These are phyloP conservation scores for Fusarium begoniae DNA, from an alignment of 2,329 filamentous ascomycete species.

Conservation along the genomic window DNA sequence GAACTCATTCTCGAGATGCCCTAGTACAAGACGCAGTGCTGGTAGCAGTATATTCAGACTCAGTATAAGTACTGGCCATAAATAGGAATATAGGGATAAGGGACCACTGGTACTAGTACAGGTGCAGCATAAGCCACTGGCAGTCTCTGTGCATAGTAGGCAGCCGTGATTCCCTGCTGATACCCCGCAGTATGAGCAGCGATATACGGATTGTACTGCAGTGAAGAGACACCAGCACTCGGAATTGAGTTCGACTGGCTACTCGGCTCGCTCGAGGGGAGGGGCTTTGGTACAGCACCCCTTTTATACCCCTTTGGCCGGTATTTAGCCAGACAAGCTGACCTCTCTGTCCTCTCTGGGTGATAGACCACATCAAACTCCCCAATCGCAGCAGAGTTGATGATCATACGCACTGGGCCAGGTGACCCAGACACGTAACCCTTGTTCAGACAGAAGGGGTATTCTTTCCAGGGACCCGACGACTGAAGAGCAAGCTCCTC, in stretches of 20 bases:
- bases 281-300: background rate
- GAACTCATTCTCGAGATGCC: background rate
- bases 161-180: background rate
- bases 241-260: background rate
- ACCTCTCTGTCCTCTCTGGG: background rate
- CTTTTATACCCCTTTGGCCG: slow-evolving; percentile 12
- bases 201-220: background rate
- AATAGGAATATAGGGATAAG: background rate
- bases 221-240: background rate
- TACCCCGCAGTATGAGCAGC: background rate
- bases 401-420: slow-evolving; percentile 13
- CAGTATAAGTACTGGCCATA: background rate
- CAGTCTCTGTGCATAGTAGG: background rate
- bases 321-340: background rate
- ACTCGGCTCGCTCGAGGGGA: background rate
- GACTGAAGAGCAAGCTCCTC: background rate
- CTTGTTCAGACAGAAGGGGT: slow-evolving; percentile 16
- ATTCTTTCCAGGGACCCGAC: slow-evolving; percentile 10
- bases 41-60: background rate
- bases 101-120: background rate
- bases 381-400: background rate
- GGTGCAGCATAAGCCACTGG: background rate
- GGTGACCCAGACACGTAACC: background rate
- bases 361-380: slow-evolving; percentile 16
- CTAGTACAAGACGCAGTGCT: no score